These are phyloP conservation scores for Yarrowia galli DNA, from an alignment of 1,139 yeast genomes.

Conservation along the genomic window DNA sequence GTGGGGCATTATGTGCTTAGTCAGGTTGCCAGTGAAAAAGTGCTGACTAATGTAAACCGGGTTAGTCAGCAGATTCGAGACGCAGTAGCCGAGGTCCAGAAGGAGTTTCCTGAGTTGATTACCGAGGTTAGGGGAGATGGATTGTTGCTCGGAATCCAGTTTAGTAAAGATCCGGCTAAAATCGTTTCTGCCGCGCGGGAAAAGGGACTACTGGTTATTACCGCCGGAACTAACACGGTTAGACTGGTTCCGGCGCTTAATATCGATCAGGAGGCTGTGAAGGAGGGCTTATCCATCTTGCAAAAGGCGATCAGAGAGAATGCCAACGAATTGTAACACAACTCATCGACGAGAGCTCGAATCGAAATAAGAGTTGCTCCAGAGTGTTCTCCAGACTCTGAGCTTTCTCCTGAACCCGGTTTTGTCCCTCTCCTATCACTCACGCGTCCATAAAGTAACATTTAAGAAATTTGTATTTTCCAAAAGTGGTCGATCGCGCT, in stretches of 20 bases:
- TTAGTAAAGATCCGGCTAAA: constrained; percentile 68
- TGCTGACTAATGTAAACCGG: constrained; percentile 64
- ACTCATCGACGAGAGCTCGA: too few species aligned
- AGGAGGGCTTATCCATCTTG: constrained; percentile 73
- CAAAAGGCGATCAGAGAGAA: constrained; percentile 54
- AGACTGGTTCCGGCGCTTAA: constrained; percentile 93
- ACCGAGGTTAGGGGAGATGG: constrained; percentile 86
- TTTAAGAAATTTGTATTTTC: too few species aligned
- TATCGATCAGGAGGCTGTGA: constrained; percentile 71
- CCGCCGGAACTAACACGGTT: constrained; percentile 90
- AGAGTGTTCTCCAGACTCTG: too few species aligned
- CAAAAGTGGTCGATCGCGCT: too few species aligned
- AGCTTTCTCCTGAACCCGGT: too few species aligned
- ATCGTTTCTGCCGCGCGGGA: constrained; percentile 75
- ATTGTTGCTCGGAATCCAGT: constrained; percentile 81
- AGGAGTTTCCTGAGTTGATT: constrained; percentile 67
- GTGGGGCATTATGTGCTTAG: constrained; percentile 79
- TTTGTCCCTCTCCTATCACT: too few species aligned
- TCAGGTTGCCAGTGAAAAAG: constrained; percentile 65
- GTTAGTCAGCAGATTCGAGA: constrained; percentile 60
- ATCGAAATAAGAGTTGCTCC: too few species aligned
- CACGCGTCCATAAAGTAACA: too few species aligned
- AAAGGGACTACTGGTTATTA: constrained; percentile 78
- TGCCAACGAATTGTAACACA: constrained; percentile 1
- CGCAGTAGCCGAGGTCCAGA: constrained; percentile 63